A percentile compares a stretch with the other conserved stretches of the same genome.
These are phyloP conservation scores for Boletus rufocinnamomeus DNA, from an alignment of 768 basidiomycete species.

Conservation along the genomic window DNA sequence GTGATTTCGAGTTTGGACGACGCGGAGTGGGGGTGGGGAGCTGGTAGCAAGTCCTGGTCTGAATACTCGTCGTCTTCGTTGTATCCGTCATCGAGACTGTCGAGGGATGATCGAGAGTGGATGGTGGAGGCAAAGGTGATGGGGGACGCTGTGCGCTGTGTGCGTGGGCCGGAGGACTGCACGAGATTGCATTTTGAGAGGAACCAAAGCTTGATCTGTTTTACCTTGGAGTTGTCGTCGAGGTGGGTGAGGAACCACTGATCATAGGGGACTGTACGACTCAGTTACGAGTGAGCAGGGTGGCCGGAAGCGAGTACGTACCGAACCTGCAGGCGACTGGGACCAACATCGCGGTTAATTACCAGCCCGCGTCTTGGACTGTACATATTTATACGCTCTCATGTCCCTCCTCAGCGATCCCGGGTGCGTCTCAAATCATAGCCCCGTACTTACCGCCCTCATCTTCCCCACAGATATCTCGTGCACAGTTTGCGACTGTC, in stretches of 20 bases:
- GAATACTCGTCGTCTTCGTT: constrained; percentile 38
- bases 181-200: constrained; percentile 55
- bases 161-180: constrained; percentile 30
- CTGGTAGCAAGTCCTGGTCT: constrained; percentile 26
- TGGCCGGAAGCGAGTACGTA: constrained; percentile 33
- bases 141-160: constrained; percentile 57
- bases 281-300: neutral
- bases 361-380: too few relatives aligned
- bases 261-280: constrained; percentile 59
- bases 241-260: constrained; percentile 78
- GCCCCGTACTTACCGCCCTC: neutral
- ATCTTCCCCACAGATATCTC: constrained; percentile 50
- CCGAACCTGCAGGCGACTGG: constrained; percentile 59
- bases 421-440: constrained; percentile 39
- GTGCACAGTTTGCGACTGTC: constrained; percentile 84
- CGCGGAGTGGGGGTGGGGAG: neutral
- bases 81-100: constrained; percentile 31
- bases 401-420: constrained; percentile 72
- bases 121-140: constrained; percentile 59
- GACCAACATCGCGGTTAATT: constrained; percentile 26
- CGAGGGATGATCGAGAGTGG: constrained; percentile 21
- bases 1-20: constrained; percentile 4
- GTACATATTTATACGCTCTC: neutral
- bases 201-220: constrained; percentile 62
- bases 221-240: constrained; percentile 59